Evolutionary conservation across 2,329 filamentous ascomycete species (phyloP).

Genomic region (Aspergillus fumigatiaffinis): DNA sequence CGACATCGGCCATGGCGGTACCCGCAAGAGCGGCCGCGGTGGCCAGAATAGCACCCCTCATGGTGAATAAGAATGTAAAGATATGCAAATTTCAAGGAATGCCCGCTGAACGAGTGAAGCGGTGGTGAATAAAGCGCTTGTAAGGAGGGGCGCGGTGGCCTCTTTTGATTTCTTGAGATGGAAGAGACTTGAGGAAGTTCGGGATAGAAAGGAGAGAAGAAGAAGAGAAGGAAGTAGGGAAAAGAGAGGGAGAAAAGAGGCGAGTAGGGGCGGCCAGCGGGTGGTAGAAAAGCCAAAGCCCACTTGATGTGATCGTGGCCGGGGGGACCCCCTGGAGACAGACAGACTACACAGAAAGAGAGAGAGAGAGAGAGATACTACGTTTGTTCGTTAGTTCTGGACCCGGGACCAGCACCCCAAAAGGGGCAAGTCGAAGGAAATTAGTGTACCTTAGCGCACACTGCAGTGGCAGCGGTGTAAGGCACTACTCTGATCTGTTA

Average conservation of each 20-base stretch:
- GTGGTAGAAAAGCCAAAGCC: neutral
- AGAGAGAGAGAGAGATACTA: no score
- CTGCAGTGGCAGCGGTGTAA: neutral
- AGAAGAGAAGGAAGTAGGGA: slow-evolving; percentile 5
- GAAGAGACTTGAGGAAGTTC: slow-evolving; percentile 10
- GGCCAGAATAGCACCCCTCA: slow-evolving; percentile 71
- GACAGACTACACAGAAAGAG: neutral
- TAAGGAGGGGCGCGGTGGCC: slow-evolving; percentile 13
- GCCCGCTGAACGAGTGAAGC: slow-evolving; percentile 70
- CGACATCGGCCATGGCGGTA: slow-evolving; percentile 51
- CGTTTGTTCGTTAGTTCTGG: neutral
- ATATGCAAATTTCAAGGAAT: slow-evolving; percentile 49
- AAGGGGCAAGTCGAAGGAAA: neutral
- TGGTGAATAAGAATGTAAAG: slow-evolving; percentile 44
- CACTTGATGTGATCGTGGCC: neutral
- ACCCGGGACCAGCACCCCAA: neutral
- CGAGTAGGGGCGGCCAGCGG: neutral
- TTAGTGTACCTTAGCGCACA: neutral
- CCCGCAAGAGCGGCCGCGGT: slow-evolving; percentile 52
- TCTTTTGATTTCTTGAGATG: slow-evolving; percentile 10
- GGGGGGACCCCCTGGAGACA: no score
- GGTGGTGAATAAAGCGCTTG: slow-evolving; percentile 26
- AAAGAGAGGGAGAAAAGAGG: slow-evolving; percentile 3
- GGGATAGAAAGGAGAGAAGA: slow-evolving; percentile 8
- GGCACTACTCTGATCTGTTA: neutral